phyloP scores from a whole-genome alignment of 768 basidiomycete genomes.

The Guyanaporus albipodus region DNA sequence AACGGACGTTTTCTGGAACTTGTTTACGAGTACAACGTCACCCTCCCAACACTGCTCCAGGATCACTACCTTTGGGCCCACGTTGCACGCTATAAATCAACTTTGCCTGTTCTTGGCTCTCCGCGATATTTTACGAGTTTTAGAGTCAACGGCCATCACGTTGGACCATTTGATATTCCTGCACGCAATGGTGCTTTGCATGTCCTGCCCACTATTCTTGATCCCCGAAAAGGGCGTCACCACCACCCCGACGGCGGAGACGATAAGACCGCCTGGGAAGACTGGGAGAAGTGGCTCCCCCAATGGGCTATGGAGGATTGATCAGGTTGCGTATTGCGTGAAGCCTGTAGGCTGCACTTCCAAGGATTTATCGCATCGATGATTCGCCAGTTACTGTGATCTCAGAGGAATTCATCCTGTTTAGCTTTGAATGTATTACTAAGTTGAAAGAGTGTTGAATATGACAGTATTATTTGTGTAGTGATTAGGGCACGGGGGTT shows the following conservation, averaged over 20 bases:
- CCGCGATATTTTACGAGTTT: conserved; percentile 7
- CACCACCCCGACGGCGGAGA: background rate
- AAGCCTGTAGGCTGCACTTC: no score
- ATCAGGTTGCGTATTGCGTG: no score
- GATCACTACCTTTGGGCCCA: conserved; percentile 3
- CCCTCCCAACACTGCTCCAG: conserved; percentile 11
- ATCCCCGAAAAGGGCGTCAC: conserved; percentile 7
- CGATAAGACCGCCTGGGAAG: conserved; percentile 3
- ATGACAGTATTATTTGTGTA: no score
- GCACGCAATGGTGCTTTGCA: conserved; percentile 15
- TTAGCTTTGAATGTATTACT: background rate
- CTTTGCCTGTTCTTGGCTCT: background rate
- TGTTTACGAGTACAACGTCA: conserved; percentile 11
- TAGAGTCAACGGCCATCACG: conserved; percentile 8
- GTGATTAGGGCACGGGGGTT: no score
- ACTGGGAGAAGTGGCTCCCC: conserved; percentile 15
- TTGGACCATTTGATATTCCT: conserved; percentile 8
- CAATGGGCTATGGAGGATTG: conserved; percentile 13
- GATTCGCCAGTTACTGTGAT: no score
- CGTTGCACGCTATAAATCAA: conserved; percentile 10
- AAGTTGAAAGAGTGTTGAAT: background rate
- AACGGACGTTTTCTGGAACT: background rate
- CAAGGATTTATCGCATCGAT: no score
- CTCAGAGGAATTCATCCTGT: no score
- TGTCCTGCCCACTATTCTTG: conserved; percentile 8